These are phyloP conservation scores for Melaleuca alternifolia DNA, from an alignment of 345 rosid species.

Conservation along the genomic window DNA sequence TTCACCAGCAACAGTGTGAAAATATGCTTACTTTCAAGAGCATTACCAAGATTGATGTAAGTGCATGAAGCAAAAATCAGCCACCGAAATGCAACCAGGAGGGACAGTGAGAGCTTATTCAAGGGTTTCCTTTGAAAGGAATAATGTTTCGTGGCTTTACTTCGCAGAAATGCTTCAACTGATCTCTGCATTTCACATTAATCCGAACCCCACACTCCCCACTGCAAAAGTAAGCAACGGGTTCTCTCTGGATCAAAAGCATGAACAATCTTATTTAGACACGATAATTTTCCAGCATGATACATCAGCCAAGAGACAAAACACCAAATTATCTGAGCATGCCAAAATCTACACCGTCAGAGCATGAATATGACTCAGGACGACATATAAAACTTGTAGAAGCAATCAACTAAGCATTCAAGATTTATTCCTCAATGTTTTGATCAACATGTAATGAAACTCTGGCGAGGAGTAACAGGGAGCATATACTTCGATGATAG, in stretches of 20 bases:
- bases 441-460: background rate
- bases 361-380: background rate
- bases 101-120: background rate
- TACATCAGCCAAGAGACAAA: background rate
- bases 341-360: background rate
- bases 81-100: slow-evolving; percentile 10
- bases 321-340: background rate
- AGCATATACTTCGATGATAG: background rate
- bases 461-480: background rate
- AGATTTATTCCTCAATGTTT: background rate
- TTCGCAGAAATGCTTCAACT: slow-evolving; percentile 20
- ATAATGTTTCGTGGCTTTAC: slow-evolving; percentile 19
- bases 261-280: background rate
- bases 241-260: background rate
- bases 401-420: background rate
- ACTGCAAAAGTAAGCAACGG: background rate
- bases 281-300: background rate
- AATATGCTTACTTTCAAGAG: background rate
- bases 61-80: background rate
- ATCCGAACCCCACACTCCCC: background rate
- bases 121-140: background rate
- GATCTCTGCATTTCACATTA: slow-evolving; percentile 34
- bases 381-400: background rate
- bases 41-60: background rate
- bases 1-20: background rate